Percentiles rank a stretch among this genome's conserved stretches.
phyloP scores from a whole-genome alignment of 352 stramenopile genomes.

The Globisporangium parvum region DNA sequence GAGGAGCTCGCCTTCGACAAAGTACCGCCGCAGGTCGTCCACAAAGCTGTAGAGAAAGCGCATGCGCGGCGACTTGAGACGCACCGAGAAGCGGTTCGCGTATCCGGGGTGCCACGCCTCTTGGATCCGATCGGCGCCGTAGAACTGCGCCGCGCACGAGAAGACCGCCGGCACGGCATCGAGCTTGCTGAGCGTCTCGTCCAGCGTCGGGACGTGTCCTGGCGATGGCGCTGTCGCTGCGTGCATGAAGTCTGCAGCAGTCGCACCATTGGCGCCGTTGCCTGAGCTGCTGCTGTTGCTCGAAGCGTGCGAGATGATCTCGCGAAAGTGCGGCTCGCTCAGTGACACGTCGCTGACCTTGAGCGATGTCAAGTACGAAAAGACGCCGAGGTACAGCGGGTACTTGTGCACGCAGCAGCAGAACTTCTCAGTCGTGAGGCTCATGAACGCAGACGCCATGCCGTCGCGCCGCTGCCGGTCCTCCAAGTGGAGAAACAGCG shows the following conservation, averaged over 20 bases:
- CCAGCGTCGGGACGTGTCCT: conserved; percentile 51
- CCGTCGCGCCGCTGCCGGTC: conserved; percentile 25
- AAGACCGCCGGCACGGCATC: conserved; percentile 65
- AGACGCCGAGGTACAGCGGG: conserved; percentile 59
- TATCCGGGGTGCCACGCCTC: conserved; percentile 81
- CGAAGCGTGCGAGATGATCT: conserved; percentile 57
- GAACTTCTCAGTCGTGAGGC: conserved; percentile 64
- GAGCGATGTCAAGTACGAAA: conserved; percentile 65
- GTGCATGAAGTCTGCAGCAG: background rate
- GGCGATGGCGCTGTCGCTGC: background rate
- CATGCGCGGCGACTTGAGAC: conserved; percentile 70
- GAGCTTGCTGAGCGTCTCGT: conserved; percentile 48
- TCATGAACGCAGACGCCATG: conserved; percentile 43
- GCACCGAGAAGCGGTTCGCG: conserved; percentile 62
- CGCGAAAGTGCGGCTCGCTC: conserved; percentile 47
- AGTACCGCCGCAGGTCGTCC: conserved; percentile 72
- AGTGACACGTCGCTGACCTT: conserved; percentile 67
- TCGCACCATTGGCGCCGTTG: background rate
- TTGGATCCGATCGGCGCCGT: conserved; percentile 70
- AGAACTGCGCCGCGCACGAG: conserved; percentile 69
- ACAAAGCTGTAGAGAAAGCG: conserved; percentile 82
- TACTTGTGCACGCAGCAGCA: conserved; percentile 67
- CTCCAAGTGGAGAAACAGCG: conserved; percentile 56
- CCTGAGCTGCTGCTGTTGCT: background rate
- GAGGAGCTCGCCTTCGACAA: conserved; percentile 56